A percentile compares a stretch with the other conserved stretches of the same genome.
phyloP scores from a whole-genome alignment of 371 early-diverging fungal genomes.

The Rhizopus arrhizus region DNA sequence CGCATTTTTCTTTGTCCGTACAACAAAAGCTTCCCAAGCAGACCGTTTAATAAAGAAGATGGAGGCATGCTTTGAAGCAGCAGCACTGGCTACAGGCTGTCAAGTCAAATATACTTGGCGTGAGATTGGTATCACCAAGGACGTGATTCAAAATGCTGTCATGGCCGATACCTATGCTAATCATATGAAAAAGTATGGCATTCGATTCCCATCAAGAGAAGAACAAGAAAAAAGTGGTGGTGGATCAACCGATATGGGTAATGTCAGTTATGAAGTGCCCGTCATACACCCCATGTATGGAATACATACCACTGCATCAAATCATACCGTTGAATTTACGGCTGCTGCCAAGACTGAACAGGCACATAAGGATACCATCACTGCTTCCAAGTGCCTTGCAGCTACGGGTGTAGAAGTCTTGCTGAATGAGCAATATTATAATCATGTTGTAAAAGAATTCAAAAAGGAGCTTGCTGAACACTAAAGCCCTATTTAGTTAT shows the following conservation, averaged over 20 bases:
- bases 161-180: slow-evolving; percentile 61
- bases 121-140: slow-evolving; percentile 43
- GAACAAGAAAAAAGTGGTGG: slow-evolving; percentile 43
- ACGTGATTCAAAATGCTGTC: slow-evolving; percentile 57
- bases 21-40: slow-evolving; percentile 53
- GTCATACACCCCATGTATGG: slow-evolving; percentile 51
- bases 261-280: slow-evolving; percentile 59
- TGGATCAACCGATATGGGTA: slow-evolving; percentile 81
- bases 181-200: slow-evolving; percentile 55
- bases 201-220: slow-evolving; percentile 39
- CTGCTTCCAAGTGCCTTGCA: slow-evolving; percentile 31
- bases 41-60: slow-evolving; percentile 54
- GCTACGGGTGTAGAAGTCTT: slow-evolving; percentile 29
- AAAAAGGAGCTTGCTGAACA: no score
- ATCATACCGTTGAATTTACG: slow-evolving; percentile 72
- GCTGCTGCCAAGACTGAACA: slow-evolving; percentile 56
- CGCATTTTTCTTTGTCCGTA: slow-evolving; percentile 65
- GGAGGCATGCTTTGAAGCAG: slow-evolving; percentile 63
- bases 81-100: slow-evolving; percentile 77
- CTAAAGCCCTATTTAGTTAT: no score
- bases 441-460: not conserved
- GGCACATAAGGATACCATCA: slow-evolving; percentile 64
- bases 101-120: slow-evolving; percentile 63
- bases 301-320: slow-evolving; percentile 50
- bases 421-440: slow-evolving; percentile 22